These are phyloP conservation scores for Lachnum nothofagi DNA, from an alignment of 2,329 filamentous ascomycete species.

Conservation along the genomic window DNA sequence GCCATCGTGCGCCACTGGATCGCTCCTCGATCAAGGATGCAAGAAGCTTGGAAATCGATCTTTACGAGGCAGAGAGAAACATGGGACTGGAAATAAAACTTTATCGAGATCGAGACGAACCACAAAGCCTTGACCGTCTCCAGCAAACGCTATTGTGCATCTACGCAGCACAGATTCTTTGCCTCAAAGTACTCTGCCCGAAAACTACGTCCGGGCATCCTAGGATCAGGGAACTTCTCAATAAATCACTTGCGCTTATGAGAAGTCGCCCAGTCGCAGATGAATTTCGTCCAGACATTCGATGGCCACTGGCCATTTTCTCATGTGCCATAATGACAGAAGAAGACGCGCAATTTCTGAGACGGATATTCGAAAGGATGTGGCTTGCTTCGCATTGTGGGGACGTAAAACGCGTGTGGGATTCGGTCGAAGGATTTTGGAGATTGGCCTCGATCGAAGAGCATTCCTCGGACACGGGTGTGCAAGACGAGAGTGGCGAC, in stretches of 20 bases:
- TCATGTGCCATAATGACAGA: conserved; percentile 2
- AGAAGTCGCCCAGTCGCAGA: neutral
- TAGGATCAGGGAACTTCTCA: neutral
- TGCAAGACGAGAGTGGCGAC: neutral
- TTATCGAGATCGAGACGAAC: neutral
- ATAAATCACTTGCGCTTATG: neutral
- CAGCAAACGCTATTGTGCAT: conserved; percentile 6
- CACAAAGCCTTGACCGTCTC: neutral
- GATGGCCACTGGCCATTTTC: conserved; percentile 6
- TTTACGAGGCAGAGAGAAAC: neutral
- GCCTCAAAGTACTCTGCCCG: neutral
- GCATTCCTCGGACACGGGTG: neutral
- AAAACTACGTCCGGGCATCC: neutral
- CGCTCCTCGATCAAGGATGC: neutral
- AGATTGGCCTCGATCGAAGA: no score
- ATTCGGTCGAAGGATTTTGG: conserved; percentile 6
- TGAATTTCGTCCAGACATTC: neutral
- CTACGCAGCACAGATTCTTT: neutral
- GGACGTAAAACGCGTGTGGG: conserved; percentile 3
- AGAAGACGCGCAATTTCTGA: neutral
- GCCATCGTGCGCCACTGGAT: neutral
- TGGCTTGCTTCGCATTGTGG: conserved; percentile 7
- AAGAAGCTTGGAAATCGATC: neutral
- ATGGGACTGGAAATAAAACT: neutral
- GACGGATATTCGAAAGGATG: conserved; percentile 3